Conservation (phyloP, 345 rosid species). For the Salix udensis region DNA sequence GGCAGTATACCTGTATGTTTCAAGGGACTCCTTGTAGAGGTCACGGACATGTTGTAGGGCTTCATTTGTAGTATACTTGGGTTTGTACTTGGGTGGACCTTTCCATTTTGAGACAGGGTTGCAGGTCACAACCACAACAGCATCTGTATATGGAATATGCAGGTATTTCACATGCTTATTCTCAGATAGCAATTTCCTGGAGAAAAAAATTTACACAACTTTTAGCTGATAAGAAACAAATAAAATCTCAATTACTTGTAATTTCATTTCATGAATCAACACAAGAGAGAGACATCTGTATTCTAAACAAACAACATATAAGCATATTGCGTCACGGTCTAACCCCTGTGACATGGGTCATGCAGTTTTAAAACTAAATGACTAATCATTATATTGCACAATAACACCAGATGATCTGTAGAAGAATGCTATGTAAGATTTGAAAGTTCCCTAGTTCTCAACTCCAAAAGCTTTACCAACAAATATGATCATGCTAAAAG, state of each 20-base stretch:
- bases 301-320: not conserved
- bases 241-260: not conserved
- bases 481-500: not conserved
- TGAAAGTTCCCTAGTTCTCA: not conserved
- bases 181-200: slow-evolving; percentile 74
- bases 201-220: slow-evolving; percentile 10
- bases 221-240: slow-evolving; percentile 6
- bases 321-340: slow-evolving; percentile 1
- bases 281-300: not conserved
- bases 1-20: slow-evolving; percentile 60
- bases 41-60: slow-evolving; percentile 67
- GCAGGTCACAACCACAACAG: slow-evolving; percentile 86
- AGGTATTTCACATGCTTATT: slow-evolving; percentile 96
- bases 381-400: not conserved
- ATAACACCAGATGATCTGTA: not conserved
- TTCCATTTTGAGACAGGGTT: slow-evolving; percentile 87
- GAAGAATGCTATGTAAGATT: not conserved
- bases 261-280: not conserved
- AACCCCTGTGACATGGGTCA: not conserved
- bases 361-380: not conserved
- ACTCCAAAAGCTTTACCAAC: not conserved
- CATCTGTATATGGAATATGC: slow-evolving; percentile 76
- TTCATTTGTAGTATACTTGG: slow-evolving; percentile 69
- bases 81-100: slow-evolving; percentile 76
- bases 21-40: slow-evolving; percentile 63